Base-by-base conservation (phyloP, 441 rosid species). In the Kokia cookei region DNA sequence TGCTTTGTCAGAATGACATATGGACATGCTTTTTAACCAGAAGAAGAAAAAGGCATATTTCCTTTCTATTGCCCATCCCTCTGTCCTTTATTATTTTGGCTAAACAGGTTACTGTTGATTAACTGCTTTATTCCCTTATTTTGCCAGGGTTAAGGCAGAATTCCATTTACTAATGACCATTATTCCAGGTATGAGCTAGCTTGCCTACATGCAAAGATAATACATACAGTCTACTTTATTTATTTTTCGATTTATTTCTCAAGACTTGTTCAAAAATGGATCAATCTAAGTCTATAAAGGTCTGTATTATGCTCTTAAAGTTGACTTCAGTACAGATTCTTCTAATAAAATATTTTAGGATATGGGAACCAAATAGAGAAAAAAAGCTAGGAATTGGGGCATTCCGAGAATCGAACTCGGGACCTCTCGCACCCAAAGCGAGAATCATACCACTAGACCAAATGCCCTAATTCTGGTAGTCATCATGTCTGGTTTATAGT, bases 361-460 rank as follows among this genome's bases (percentile, higher is more conserved):
- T n/a, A 19, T 17, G 68, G 15, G 29, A 40, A 17, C 50, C 7
- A 64, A 64, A 37, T n/a, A 5, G 35, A 37, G 27, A 17, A 7
- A 37, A 27, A 13, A 60, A 60, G 42, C 10, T 29, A 4, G 10
- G 65, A 4, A 19, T 19, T 19, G 5, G 24, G 22, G 26, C 26
- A 43, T 48, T 57, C 37, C 92, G 82, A 85, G 85, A 81, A 86
- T 86, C 58, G 83, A 86, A 83, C 89, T 82, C 76, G 81, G 84
- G 89, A 84, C 87, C 89, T 83, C 87, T 82, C 73, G 77, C 82
- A 85, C 84, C 84, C 89, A 55, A 86, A 81, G 88, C 88, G 77
- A 87, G 83, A 81, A 82, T 87, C 86, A 82, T 85, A 79, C 87
- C 85, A 84, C 85, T 84, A 83, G 87, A 83, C 85, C 87, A 84